These are phyloP conservation scores for Penicillium flavigenum DNA, from an alignment of 495 filamentous ascomycete genomes.

Conservation along the genomic window DNA sequence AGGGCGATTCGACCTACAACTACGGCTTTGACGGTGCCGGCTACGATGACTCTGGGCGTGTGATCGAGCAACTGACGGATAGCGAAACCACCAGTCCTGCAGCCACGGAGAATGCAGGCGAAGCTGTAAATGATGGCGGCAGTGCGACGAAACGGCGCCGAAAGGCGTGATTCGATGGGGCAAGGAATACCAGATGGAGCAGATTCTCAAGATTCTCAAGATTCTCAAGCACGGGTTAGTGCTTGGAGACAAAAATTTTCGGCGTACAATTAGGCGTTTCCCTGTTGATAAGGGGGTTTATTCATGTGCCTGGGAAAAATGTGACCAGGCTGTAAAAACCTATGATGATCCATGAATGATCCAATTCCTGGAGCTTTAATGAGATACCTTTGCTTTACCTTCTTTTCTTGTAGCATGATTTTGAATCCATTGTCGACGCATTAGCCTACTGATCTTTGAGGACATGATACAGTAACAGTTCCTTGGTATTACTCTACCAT, in stretches of 20 bases:
- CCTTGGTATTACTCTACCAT: too few relatives aligned
- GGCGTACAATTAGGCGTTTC: slow-evolving; percentile 9
- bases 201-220: not conserved
- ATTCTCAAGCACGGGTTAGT: not conserved
- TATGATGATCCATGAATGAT: slow-evolving; percentile 11
- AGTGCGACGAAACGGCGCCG: slow-evolving; percentile 39
- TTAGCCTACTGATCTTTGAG: too few relatives aligned
- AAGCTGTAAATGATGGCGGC: slow-evolving; percentile 22
- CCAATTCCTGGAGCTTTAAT: not conserved
- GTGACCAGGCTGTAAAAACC: slow-evolving; percentile 3
- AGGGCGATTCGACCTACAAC: slow-evolving; percentile 29
- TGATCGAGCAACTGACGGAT: slow-evolving; percentile 48
- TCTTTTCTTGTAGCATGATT: too few relatives aligned
- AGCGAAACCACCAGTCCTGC: slow-evolving; percentile 50
- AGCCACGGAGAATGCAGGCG: slow-evolving; percentile 25
- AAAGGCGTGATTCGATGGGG: slow-evolving; percentile 30
- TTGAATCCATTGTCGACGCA: too few relatives aligned
- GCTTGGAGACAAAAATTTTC: not conserved
- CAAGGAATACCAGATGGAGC: not conserved
- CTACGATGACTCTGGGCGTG: slow-evolving; percentile 34
- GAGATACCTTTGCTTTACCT: slow-evolving; percentile 11
- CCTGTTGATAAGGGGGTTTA: slow-evolving; percentile 2
- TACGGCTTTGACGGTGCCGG: slow-evolving; percentile 34
- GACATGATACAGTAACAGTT: too few relatives aligned
- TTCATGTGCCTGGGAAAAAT: not conserved